Evolutionary conservation across 73 alveolate species (phyloP).

Genomic region (Durusdinium trenchii): DNA sequence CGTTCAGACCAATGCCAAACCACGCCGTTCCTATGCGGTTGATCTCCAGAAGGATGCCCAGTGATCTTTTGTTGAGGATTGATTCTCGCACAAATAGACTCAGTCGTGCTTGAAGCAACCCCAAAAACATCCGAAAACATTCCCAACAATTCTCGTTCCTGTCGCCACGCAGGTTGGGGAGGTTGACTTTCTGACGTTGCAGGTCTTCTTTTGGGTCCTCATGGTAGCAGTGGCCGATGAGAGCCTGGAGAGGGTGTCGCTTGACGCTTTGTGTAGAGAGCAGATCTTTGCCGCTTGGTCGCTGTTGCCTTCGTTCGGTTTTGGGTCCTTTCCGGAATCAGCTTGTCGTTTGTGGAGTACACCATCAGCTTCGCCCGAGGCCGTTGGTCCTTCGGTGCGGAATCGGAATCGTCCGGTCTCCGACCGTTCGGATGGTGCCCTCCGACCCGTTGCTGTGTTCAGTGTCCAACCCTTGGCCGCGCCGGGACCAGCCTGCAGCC

Average conservation of each 20-base stretch:
- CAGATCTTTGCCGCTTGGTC: neutral
- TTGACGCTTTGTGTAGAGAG: neutral
- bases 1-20: too few species aligned
- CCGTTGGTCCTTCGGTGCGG: too few species aligned
- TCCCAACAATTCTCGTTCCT: neutral
- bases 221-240: conserved; percentile 89
- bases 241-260: neutral
- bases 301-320: neutral
- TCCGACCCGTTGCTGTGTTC: too few species aligned
- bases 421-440: too few species aligned
- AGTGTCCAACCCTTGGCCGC: too few species aligned
- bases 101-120: neutral
- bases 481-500: too few species aligned
- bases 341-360: neutral
- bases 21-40: too few species aligned
- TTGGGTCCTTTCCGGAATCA: neutral
- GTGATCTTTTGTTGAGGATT: too few species aligned
- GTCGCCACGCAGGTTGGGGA: conserved; percentile 73
- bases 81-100: too few species aligned
- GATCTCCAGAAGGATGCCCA: too few species aligned
- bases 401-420: too few species aligned
- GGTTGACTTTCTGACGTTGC: conserved; percentile 84
- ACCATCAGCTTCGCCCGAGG: neutral
- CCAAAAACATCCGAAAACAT: neutral
- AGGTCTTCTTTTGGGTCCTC: conserved; percentile 79